These are phyloP conservation scores for Aspergillus aculeatinus DNA, from an alignment of 2,329 filamentous ascomycete species.

Conservation along the genomic window DNA sequence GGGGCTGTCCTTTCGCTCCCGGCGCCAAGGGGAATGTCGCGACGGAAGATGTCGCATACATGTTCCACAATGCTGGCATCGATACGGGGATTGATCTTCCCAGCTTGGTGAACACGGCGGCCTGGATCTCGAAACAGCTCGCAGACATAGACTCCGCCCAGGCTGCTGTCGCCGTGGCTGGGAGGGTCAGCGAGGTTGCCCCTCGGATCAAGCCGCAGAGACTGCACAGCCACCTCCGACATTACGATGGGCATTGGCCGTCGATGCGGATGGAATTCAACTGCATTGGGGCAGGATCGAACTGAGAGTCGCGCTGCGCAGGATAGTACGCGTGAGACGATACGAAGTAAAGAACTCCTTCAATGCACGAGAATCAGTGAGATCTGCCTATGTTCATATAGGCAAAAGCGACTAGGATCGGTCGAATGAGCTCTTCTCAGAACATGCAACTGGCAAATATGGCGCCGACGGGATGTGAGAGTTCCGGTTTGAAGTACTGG, in stretches of 20 bases:
- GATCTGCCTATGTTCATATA: conserved; percentile 25
- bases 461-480: conserved; percentile 23
- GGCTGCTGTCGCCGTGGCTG: conserved; percentile 21
- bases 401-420: conserved; percentile 17
- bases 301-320: conserved; percentile 26
- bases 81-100: conserved; percentile 68
- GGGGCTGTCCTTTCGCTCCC: conserved; percentile 81
- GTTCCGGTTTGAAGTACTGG: conserved; percentile 21
- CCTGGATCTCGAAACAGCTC: conserved; percentile 62
- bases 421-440: conserved; percentile 25
- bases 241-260: conserved; percentile 20
- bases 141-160: conserved; percentile 24
- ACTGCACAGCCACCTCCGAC: background rate
- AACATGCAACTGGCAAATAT: conserved; percentile 28
- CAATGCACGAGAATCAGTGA: conserved; percentile 10
- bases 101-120: conserved; percentile 65
- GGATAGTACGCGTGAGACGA: conserved; percentile 13
- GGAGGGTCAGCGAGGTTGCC: background rate
- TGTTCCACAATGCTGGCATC: conserved; percentile 61
- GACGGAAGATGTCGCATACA: conserved; percentile 80
- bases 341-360: conserved; percentile 36
- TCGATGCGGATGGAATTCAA: conserved; percentile 25
- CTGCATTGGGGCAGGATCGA: conserved; percentile 32
- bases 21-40: conserved; percentile 85
- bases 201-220: background rate